Base-by-base conservation (phyloP, 148 eudicot genomes). In the Diospyros kaki region DNA sequence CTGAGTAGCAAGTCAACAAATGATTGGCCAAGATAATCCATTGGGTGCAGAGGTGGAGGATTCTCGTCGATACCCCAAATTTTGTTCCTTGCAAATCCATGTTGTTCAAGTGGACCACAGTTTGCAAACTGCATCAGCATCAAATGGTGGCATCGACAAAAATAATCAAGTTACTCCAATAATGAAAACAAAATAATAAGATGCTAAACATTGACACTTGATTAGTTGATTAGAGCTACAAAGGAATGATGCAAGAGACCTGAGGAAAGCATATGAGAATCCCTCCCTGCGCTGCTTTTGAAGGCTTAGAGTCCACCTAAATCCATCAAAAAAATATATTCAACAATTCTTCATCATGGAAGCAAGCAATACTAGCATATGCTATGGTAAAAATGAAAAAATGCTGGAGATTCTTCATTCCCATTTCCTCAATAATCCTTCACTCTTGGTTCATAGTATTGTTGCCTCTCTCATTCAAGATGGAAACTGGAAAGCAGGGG, bases 211-310 rank as follows among this genome's bases (percentile, higher is more conserved):
- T 56, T n/a, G 74, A 53, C 68, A n/a, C 41, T 38, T 55, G 53
- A 28, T 28, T 15, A 77, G 5, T 54, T 39, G 40, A 50, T 78
- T 58, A 66, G 51, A 78, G 9, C 15, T 12, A 38, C 4, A 14
- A 44, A 65, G 48, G 46, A 58, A 70, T 44, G 59, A 68, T 44
- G n/a, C 39, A 71, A 42, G n/a, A 44, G 84, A 95, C 99, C 99
- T 95, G 93, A 40, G 99, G 99, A 71, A 95, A 95, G 80, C 97
- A 95, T 72, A 91, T 83, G 68, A 96, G 87, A 28, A 91, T 90
- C 66, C 99, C 99, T 76, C 98, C 99, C 64, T 97, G 84, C 88
- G 84, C 87, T 9, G 90, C 90, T 78, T 90, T 93, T 13, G 96
- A 91, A 77, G 97, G 85, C 84, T 83, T 92, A 52, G 87, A 84